phyloP scores from a whole-genome alignment of 805 yeast species.

The Blastobotrys mokoenaii region DNA sequence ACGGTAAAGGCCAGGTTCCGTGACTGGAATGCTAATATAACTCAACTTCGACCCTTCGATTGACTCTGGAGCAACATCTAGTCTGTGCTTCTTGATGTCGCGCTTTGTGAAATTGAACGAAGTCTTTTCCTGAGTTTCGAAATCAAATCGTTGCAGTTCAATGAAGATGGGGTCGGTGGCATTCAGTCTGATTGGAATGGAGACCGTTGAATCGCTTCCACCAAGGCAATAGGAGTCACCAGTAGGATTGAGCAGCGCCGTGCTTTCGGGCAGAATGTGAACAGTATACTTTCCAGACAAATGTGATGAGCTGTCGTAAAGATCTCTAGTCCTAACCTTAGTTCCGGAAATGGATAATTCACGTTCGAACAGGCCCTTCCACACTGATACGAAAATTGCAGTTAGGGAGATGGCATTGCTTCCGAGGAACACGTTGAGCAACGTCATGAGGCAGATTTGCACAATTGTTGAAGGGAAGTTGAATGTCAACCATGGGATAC shows the following conservation, averaged over 20 bases:
- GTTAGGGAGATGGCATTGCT: constrained; percentile 22
- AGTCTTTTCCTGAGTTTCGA: constrained; percentile 41
- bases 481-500: constrained; percentile 68
- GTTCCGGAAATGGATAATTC: constrained; percentile 30
- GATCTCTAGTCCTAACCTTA: constrained; percentile 24
- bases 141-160: constrained; percentile 53
- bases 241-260: constrained; percentile 75
- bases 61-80: constrained; percentile 10
- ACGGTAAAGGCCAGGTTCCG: constrained; percentile 68
- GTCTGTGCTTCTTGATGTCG: constrained; percentile 39
- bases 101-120: constrained; percentile 47
- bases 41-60: constrained; percentile 11
- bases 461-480: constrained; percentile 45
- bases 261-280: constrained; percentile 83
- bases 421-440: constrained; percentile 46
- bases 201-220: constrained; percentile 26
- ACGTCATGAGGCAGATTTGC: constrained; percentile 39
- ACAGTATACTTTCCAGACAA: constrained; percentile 82
- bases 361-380: constrained; percentile 21
- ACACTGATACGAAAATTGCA: constrained; percentile 16
- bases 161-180: constrained; percentile 67
- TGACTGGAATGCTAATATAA: constrained; percentile 57
- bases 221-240: constrained; percentile 51
- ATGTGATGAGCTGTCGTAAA: constrained; percentile 39
- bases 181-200: constrained; percentile 71